phyloP scores from a whole-genome alignment of 1,284 basidiomycete species.

The Cutaneotrichosporon mucoides region DNA sequence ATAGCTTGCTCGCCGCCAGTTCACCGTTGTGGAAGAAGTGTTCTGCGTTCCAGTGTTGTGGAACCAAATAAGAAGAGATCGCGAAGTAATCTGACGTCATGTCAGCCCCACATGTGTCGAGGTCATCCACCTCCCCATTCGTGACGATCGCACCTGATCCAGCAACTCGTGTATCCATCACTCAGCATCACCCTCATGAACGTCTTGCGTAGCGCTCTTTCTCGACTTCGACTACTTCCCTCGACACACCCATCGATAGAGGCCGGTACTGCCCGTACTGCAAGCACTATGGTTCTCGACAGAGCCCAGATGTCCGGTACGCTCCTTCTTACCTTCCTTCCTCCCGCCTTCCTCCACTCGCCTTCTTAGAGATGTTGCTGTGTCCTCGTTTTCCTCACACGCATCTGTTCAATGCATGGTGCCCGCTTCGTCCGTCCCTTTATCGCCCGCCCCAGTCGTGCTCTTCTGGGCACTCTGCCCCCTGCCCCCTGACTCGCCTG shows the following conservation, averaged over 20 bases:
- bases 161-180: no score
- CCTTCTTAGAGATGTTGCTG: no score
- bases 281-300: constrained; percentile 39
- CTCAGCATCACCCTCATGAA: background rate
- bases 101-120: no score
- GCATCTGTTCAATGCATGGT: no score
- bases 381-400: no score
- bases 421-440: background rate
- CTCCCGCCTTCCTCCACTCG: background rate
- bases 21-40: no score
- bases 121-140: no score
- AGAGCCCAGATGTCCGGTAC: constrained; percentile 34
- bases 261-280: constrained; percentile 1
- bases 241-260: background rate
- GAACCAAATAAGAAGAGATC: no score
- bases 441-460: background rate
- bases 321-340: background rate
- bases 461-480: background rate
- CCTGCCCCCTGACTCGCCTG: background rate
- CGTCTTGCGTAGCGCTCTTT: background rate
- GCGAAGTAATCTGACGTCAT: no score
- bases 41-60: no score
- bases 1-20: no score
- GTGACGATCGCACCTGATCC: no score
- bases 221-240: background rate